Evolutionary conservation across 2,329 filamentous ascomycete species (phyloP), one percentile per base, ranked within the genome.

Genomic region (Cytospora leucostoma): DNA sequence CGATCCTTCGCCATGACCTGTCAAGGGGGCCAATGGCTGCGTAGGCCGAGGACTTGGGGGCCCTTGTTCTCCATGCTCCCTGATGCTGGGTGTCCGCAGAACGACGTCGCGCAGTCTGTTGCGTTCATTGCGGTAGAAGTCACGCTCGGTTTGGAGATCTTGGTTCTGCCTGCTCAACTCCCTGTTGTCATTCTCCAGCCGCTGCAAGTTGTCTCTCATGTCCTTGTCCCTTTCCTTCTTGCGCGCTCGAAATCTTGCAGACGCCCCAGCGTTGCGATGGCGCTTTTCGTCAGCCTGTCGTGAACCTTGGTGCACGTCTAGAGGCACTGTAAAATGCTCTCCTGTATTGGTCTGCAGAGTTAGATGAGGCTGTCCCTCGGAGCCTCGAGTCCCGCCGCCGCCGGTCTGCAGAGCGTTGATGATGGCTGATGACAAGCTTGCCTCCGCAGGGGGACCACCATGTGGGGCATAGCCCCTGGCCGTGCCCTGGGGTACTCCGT

Each of bases 271-370:
- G 71, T 96, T 96, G 58, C 92, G 85, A 74, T 90, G 88, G 62
- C 92, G 83, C 77, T 95, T 96, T 74, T 96, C 91, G 71, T 95
- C 91, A 47, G 91, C 90, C 70, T 91, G 87, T 68, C 88, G 89
- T 13, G 92, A 96, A 13, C 89, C 92, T 70, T 92, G 89, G 68
- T 92, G 89, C 51, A 91, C 87, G 72, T 96, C 92, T 11, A 94
- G 87, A 15, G 88, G 88, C 56, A 93, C 86, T 11, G 81, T 75
- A 50, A 86, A 82, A 35, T 76, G 73, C 51, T 78, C 78, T 49
- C 75, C 78, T 10, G 64, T 66, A 52, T 70, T 67, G 8, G 66
- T 62, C 6, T 66, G 64, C 53, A 66, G 52, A 32, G 64, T 66
- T 7, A 66, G 64, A 35, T 66, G 64, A n/a, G 64, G 64, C n/a